Evolutionary conservation across 768 basidiomycete species (phyloP), one percentile per base, ranked within the genome.

Genomic region (Collybiopsis luxurians): DNA sequence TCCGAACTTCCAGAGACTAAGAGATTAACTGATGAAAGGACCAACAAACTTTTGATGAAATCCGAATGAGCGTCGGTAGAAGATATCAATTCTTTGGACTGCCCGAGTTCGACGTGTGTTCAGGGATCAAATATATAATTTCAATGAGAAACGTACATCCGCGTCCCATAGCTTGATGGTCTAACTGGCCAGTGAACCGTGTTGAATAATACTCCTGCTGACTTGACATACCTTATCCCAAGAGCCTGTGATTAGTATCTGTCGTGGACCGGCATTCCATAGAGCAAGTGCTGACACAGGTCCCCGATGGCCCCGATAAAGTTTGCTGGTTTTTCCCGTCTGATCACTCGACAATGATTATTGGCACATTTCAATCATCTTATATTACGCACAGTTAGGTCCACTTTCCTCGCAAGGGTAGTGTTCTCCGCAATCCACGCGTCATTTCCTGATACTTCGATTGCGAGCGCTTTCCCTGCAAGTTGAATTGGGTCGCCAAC

Each of bases 371-470:
- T 40, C 3, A 26, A 30, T 1, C n/a, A 21, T 39, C 40, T 23
- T 28, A 39, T 24, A 13, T 47, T 17, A 55, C 69, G 17, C 67
- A 93, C 96, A 79, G 91, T 81, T 17, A 98, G 71, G 65, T 92
- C 84, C 39, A 95, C 67, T 65, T 86, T 86, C 59, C 87, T 80
- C 15, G 86, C 80, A 5, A 87, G 78, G 55, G 85, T 83, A 0
- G 91, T 88, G 64, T 89, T 95, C 68, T 95, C 95, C 23, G 90
- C 95, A 44, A 92, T 86, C 91, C 92, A 98, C 0, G 84, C 92
- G 21, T 81, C 70, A 38, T 82, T 78, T 4, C 79, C 87, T 34
- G 78, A 73, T 44, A 97, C 71, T 24, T 84, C 73, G 5, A 97
- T 75, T 23, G 79, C 83, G 36, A 98, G 71, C 3, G 93, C 85